Percentiles rank a stretch among this genome's conserved stretches.
These are phyloP conservation scores for Spatholobus suberectus DNA, from an alignment of 306 rosid genomes.

Conservation along the genomic window DNA sequence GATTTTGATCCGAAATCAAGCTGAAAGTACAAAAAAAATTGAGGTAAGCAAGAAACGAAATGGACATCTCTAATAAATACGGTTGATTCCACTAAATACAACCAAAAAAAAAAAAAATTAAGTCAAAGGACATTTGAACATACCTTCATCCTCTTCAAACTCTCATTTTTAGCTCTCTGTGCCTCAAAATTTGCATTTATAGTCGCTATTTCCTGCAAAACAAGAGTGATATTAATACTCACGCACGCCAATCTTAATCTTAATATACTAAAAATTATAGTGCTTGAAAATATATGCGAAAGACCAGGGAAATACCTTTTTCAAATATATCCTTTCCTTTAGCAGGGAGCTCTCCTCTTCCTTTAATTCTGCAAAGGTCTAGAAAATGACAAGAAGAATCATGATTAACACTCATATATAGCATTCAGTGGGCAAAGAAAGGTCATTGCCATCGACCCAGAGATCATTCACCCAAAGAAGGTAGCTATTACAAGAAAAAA, in stretches of 20 bases:
- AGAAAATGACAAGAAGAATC: slow-evolving; percentile 20
- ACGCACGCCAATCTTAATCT: not conserved
- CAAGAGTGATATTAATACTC: slow-evolving; percentile 10
- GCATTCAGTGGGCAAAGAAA: not conserved
- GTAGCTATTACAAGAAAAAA: not conserved
- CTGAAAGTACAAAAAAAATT: slow-evolving; percentile 46
- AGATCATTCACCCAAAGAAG: not conserved
- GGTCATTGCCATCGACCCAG: not conserved
- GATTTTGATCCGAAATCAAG: slow-evolving; percentile 57
- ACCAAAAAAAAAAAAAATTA: no score
- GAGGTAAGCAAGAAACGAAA: slow-evolving; percentile 3
- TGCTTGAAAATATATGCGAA: not conserved
- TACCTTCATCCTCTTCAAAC: slow-evolving; percentile 87
- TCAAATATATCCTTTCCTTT: slow-evolving; percentile 62
- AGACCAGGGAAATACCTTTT: slow-evolving; percentile 55
- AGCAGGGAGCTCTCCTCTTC: slow-evolving; percentile 81
- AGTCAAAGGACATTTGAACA: not conserved
- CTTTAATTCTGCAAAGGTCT: slow-evolving; percentile 83
- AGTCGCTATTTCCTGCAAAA: slow-evolving; percentile 68
- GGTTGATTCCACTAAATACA: not conserved
- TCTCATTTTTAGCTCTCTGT: slow-evolving; percentile 66
- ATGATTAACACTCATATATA: not conserved
- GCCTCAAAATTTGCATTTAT: slow-evolving; percentile 57
- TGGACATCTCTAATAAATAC: not conserved
- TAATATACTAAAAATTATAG: not conserved